These are phyloP conservation scores for Fusarium camptoceras DNA, from an alignment of 2,329 filamentous ascomycete genomes.

Conservation along the genomic window DNA sequence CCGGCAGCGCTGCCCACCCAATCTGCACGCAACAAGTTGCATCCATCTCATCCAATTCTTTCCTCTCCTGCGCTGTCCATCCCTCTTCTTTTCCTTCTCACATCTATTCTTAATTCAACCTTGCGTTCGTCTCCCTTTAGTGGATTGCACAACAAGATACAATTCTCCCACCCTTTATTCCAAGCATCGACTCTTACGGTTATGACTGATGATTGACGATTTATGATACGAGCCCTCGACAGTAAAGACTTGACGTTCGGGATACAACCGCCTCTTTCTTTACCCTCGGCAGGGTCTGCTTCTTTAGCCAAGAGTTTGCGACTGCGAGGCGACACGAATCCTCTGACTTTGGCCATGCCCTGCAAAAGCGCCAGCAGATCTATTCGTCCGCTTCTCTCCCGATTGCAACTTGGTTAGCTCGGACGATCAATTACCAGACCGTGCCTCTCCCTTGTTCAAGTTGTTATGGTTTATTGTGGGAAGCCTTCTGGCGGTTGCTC, in stretches of 20 bases:
- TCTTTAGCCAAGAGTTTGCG: conserved; percentile 7
- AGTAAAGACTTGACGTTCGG: not conserved
- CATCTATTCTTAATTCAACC: conserved; percentile 27
- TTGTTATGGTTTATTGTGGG: conserved; percentile 67
- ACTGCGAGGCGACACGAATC: not conserved
- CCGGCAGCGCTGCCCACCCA: conserved; percentile 31
- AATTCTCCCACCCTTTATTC: not conserved
- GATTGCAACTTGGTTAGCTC: conserved; percentile 4
- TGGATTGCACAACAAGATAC: not conserved
- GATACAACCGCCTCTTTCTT: conserved; percentile 1
- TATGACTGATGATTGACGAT: conserved; percentile 20
- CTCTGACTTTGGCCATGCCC: conserved; percentile 30
- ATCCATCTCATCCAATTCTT: conserved; percentile 20
- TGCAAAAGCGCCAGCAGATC: conserved; percentile 20
- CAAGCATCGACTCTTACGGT: not conserved
- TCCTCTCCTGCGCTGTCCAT: conserved; percentile 19
- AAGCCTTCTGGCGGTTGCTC: conserved; percentile 69
- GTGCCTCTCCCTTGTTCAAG: conserved; percentile 2
- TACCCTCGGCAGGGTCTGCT: not conserved
- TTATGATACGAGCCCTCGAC: conserved; percentile 7
- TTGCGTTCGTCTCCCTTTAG: conserved; percentile 6
- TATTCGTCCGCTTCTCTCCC: conserved; percentile 1
- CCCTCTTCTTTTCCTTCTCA: conserved; percentile 15
- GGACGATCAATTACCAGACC: conserved; percentile 3
- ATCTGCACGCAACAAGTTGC: conserved; percentile 33